Percentiles rank a stretch among this genome's conserved stretches.
Evolutionary conservation across 129 eudicot species (phyloP).

Genomic region (carrot (Daucus carota)): DNA sequence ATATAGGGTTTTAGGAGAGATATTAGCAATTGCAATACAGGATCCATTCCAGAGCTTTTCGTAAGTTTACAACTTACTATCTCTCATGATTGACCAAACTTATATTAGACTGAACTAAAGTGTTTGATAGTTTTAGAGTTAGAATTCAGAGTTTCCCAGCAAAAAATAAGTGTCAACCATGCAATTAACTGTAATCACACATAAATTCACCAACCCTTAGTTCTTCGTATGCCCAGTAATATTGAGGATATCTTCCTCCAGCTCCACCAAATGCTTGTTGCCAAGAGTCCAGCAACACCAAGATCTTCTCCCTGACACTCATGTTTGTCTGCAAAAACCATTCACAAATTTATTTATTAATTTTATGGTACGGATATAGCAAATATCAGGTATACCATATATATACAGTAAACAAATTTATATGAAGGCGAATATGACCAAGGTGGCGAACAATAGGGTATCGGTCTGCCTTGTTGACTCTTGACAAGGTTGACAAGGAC

Average conservation of each 20-base stretch:
- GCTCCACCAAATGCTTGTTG: conserved; percentile 94
- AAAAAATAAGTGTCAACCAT: background rate
- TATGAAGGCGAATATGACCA: background rate
- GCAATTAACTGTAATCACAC: background rate
- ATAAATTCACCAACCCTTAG: conserved; percentile 41
- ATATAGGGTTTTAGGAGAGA: background rate
- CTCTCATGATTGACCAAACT: background rate
- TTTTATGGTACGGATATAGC: background rate
- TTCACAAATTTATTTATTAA: background rate
- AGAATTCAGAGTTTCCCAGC: background rate
- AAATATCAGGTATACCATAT: background rate
- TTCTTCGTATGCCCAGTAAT: conserved; percentile 90
- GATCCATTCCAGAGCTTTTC: background rate
- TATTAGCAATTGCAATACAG: background rate
- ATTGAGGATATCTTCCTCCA: conserved; percentile 79
- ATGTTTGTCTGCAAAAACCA: conserved; percentile 58
- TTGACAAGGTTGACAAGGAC: background rate
- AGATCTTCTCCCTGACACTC: conserved; percentile 76
- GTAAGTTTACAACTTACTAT: background rate
- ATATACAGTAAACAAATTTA: background rate
- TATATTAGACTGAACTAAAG: background rate
- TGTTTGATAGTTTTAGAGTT: background rate
- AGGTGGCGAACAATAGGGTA: background rate
- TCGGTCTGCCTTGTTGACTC: too few relatives aligned
- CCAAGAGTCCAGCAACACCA: conserved; percentile 78